phyloP scores from a whole-genome alignment of 805 yeast genomes.

The Saccharomycopsis capsularis region DNA sequence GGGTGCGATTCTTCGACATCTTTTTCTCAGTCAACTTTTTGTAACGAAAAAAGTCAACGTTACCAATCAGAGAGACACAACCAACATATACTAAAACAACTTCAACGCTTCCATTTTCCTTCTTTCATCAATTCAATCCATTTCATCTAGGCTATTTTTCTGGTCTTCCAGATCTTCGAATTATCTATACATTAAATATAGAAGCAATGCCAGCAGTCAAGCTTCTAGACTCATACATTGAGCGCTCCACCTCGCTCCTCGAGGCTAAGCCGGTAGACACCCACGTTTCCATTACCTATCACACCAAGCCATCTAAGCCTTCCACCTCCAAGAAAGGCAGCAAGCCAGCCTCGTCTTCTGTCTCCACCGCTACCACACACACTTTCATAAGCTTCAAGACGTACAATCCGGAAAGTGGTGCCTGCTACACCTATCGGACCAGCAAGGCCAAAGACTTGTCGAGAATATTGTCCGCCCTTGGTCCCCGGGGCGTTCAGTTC shows the following conservation, averaged over 20 bases:
- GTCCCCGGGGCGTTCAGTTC: slow-evolving; percentile 54
- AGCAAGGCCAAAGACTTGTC: slow-evolving; percentile 66
- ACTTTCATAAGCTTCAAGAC: slow-evolving; percentile 51
- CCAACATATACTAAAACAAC: too few relatives aligned
- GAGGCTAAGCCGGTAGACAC: slow-evolving; percentile 28
- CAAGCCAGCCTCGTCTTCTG: slow-evolving; percentile 29
- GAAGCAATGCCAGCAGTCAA: slow-evolving; percentile 22
- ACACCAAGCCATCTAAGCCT: slow-evolving; percentile 26
- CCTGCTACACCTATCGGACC: slow-evolving; percentile 51
- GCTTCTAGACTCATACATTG: slow-evolving; percentile 29
- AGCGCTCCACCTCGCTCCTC: slow-evolving; percentile 27
- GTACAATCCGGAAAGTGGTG: slow-evolving; percentile 57
- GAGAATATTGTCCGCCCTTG: slow-evolving; percentile 63
- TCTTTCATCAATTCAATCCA: too few relatives aligned
- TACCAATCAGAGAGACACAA: too few relatives aligned
- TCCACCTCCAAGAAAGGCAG: slow-evolving; percentile 18
- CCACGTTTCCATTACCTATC: slow-evolving; percentile 30
- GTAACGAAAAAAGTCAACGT: too few relatives aligned
- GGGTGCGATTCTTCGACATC: too few relatives aligned
- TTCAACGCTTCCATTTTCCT: too few relatives aligned
- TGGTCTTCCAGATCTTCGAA: too few relatives aligned
- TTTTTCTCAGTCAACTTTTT: too few relatives aligned
- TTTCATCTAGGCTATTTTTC: too few relatives aligned
- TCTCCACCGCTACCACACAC: too few relatives aligned
- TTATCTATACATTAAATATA: background rate